These are phyloP conservation scores for Parasarocladium wereldwijsianum DNA, from an alignment of 2,329 filamentous ascomycete genomes.

Conservation along the genomic window DNA sequence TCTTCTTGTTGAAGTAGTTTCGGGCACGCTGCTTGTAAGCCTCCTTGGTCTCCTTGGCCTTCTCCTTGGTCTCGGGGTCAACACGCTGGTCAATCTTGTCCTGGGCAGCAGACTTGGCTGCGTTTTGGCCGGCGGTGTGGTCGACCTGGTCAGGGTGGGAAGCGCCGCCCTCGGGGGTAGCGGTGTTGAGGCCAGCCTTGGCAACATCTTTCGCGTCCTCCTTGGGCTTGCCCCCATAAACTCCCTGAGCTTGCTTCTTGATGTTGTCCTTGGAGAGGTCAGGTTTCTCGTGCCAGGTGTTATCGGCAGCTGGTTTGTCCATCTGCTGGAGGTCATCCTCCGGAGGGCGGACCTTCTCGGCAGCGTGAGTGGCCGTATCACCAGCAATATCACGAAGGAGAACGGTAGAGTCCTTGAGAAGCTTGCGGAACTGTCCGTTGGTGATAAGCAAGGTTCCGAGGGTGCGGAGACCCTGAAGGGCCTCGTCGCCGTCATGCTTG, in stretches of 20 bases:
- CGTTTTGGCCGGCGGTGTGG: slow-evolving; percentile 16
- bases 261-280: slow-evolving; percentile 56
- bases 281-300: slow-evolving; percentile 85
- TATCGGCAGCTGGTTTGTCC: slow-evolving; percentile 74
- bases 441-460: slow-evolving; percentile 81
- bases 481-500: slow-evolving; percentile 71
- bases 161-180: slow-evolving; percentile 32
- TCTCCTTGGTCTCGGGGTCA: slow-evolving; percentile 47
- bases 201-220: slow-evolving; percentile 48
- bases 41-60: slow-evolving; percentile 25
- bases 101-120: slow-evolving; percentile 30
- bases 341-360: slow-evolving; percentile 58
- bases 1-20: slow-evolving; percentile 71
- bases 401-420: slow-evolving; percentile 67
- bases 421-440: slow-evolving; percentile 91
- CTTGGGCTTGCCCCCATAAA: slow-evolving; percentile 38
- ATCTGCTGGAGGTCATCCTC: slow-evolving; percentile 65
- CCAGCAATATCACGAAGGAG: slow-evolving; percentile 83
- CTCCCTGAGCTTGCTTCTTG: slow-evolving; percentile 50
- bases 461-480: slow-evolving; percentile 71
- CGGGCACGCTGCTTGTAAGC: slow-evolving; percentile 36
- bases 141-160: slow-evolving; percentile 40
- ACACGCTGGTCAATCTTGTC: slow-evolving; percentile 46
- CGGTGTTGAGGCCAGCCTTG: slow-evolving; percentile 41
- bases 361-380: slow-evolving; percentile 72